Evolutionary conservation across 176 grass and related monocot genomes (phyloP).

Genomic region (Melocanna baccifera): DNA sequence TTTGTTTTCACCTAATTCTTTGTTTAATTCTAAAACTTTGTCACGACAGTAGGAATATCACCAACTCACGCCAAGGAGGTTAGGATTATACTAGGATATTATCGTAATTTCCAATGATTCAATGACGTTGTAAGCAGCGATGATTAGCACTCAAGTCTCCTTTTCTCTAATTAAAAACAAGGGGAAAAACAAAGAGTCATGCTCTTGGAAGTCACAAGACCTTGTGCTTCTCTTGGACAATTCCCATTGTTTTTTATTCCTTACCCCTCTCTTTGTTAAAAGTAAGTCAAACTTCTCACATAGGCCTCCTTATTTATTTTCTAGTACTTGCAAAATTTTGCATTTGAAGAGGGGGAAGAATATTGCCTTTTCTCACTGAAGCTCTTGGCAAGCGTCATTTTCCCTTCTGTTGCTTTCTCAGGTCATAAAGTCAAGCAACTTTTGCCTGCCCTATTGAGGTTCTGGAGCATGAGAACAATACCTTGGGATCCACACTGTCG

Average conservation of each 20-base stretch:
- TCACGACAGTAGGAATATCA: background rate
- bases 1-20: background rate
- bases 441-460: background rate
- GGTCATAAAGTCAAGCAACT: background rate
- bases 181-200: background rate
- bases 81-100: background rate
- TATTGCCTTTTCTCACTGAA: background rate
- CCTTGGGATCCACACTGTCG: background rate
- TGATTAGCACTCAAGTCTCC: background rate
- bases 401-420: background rate
- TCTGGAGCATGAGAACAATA: background rate
- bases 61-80: conserved; percentile 1
- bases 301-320: background rate
- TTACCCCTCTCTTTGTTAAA: background rate
- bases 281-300: background rate
- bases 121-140: background rate
- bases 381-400: background rate
- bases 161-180: background rate
- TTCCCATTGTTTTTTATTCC: background rate
- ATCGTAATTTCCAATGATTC: background rate
- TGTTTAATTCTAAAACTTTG: background rate
- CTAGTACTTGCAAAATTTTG: background rate
- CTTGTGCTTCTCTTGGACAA: background rate
- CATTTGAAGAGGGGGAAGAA: background rate
- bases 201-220: conserved; percentile 6